Evolutionary conservation across 768 basidiomycete species (phyloP).

Genomic region (Leccinum fibrillosum): DNA sequence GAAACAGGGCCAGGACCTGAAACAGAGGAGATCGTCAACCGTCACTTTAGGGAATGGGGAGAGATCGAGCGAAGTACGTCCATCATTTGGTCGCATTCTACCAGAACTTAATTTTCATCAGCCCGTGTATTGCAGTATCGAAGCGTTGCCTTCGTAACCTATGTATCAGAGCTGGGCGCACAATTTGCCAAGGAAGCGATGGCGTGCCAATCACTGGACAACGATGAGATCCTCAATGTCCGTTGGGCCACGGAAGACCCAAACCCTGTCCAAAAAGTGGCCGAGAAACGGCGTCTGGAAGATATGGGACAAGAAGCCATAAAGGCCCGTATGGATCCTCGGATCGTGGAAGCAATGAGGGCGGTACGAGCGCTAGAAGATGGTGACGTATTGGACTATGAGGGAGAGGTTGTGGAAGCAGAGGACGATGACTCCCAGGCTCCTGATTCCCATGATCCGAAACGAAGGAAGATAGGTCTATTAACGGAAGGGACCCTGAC

Average conservation of each 20-base stretch:
- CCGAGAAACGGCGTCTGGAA: slow-evolving; percentile 81
- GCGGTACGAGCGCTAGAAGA: slow-evolving; percentile 87
- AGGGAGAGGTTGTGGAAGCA: slow-evolving; percentile 31
- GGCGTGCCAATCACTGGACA: slow-evolving; percentile 97
- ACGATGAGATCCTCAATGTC: slow-evolving; percentile 96
- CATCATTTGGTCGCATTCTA: neutral
- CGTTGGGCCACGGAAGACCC: slow-evolving; percentile 99
- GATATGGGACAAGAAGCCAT: slow-evolving; percentile 87
- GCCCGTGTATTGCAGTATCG: slow-evolving; percentile 93
- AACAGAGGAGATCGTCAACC: slow-evolving; percentile 84
- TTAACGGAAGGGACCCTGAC: slow-evolving; percentile 26
- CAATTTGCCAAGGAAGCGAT: slow-evolving; percentile 99
- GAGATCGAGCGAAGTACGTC: slow-evolving; percentile 84
- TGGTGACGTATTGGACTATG: slow-evolving; percentile 44
- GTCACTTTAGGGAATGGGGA: slow-evolving; percentile 97
- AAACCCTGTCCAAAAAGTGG: slow-evolving; percentile 85
- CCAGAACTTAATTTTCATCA: slow-evolving; percentile 23
- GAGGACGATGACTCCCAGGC: slow-evolving; percentile 36
- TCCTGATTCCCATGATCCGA: slow-evolving; percentile 33
- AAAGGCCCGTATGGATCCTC: slow-evolving; percentile 77
- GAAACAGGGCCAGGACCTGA: slow-evolving; percentile 87
- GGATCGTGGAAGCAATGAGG: slow-evolving; percentile 86
- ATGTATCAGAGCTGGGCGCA: slow-evolving; percentile 78
- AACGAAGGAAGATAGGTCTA: slow-evolving; percentile 34
- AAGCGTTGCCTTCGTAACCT: slow-evolving; percentile 96